Conservation (phyloP, 371 early-diverging fungal genomes). For the Syncephalastrum monosporum region DNA sequence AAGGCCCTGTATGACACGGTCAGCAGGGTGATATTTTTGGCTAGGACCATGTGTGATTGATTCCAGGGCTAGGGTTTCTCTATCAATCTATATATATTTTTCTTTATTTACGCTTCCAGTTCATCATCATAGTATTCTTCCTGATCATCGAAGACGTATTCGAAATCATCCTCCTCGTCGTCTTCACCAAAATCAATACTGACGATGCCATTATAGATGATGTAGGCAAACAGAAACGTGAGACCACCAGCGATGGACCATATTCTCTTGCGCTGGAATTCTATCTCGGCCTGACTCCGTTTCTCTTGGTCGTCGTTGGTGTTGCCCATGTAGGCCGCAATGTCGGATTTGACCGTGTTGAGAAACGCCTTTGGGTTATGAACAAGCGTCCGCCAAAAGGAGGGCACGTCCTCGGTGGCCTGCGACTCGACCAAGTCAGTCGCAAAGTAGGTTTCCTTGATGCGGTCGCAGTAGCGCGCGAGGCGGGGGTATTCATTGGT, state of each 20-base stretch:
- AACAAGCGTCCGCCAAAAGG: conserved; percentile 51
- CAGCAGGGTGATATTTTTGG: too few species aligned
- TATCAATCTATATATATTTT: too few species aligned
- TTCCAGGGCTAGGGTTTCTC: too few species aligned
- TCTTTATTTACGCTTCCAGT: background rate
- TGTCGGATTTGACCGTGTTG: conserved; percentile 36
- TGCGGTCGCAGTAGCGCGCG: conserved; percentile 58
- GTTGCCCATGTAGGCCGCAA: conserved; percentile 32
- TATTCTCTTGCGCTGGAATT: conserved; percentile 62
- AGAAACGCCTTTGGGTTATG: conserved; percentile 50
- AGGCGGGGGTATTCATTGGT: conserved; percentile 58
- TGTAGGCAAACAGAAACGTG: conserved; percentile 52
- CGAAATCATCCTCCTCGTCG: conserved; percentile 23
- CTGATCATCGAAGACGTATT: conserved; percentile 18
- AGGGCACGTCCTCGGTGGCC: conserved; percentile 48
- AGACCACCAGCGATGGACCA: conserved; percentile 61
- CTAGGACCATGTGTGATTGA: too few species aligned
- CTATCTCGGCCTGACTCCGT: conserved; percentile 43
- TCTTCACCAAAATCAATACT: conserved; percentile 48
- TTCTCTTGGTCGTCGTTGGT: conserved; percentile 37
- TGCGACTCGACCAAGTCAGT: conserved; percentile 19
- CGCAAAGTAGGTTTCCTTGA: conserved; percentile 24
- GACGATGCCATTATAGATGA: conserved; percentile 58
- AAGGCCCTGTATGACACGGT: background rate
- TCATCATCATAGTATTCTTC: conserved; percentile 19